Evolutionary conservation across 768 basidiomycete genomes (phyloP).

Genomic region (Serendipita sp.): DNA sequence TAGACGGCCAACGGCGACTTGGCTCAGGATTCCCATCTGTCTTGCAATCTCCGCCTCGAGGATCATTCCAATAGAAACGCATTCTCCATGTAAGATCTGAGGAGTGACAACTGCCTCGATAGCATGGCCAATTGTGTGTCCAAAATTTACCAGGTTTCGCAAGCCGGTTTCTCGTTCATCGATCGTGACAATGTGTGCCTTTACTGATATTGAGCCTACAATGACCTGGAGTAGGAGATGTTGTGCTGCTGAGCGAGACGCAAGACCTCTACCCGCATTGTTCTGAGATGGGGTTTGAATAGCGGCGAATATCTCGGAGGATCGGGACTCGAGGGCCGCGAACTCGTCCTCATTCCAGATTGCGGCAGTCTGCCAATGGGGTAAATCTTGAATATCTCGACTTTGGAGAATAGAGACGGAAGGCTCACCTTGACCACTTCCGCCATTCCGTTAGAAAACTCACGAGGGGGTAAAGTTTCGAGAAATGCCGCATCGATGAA

Average conservation of each 20-base stretch:
- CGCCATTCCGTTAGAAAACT: conserved; percentile 98
- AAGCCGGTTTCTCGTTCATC: conserved; percentile 95
- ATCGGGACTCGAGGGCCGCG: conserved; percentile 67
- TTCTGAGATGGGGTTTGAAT: conserved; percentile 55
- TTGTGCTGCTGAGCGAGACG: conserved; percentile 58
- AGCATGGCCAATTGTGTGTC: conserved; percentile 95
- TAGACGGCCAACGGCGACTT: conserved; percentile 84
- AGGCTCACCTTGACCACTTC: conserved; percentile 81
- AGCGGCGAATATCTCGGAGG: conserved; percentile 72
- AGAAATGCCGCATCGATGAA: conserved; percentile 97
- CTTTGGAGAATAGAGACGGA: background rate
- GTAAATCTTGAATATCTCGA: background rate
- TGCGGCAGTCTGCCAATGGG: conserved; percentile 70
- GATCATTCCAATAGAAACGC: conserved; percentile 89
- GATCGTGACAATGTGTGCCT: conserved; percentile 90
- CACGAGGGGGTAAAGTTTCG: conserved; percentile 77
- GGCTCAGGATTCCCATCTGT: conserved; percentile 70
- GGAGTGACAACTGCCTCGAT: conserved; percentile 95
- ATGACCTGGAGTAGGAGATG: conserved; percentile 81
- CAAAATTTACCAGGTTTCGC: conserved; percentile 97
- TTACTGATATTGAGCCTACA: conserved; percentile 84
- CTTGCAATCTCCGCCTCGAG: conserved; percentile 90
- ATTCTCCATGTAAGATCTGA: conserved; percentile 89
- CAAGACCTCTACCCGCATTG: conserved; percentile 38
- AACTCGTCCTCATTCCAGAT: conserved; percentile 94